Percentiles rank a stretch among this genome's conserved stretches.
Conservation (phyloP, 257 asterid genomes). For the Nicotiana sylvestris region DNA sequence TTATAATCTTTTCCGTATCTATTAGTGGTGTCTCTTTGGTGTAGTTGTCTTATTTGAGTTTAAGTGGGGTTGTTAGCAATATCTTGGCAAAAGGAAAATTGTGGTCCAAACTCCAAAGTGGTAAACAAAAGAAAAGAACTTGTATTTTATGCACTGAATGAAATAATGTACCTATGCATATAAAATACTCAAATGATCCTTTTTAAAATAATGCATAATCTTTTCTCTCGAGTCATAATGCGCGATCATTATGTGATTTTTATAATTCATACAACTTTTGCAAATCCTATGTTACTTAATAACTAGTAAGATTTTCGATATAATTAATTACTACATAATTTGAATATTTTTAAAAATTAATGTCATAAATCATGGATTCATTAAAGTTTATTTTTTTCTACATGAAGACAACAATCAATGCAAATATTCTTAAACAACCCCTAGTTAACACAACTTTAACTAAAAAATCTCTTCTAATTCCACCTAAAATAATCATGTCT, state of each 20-base stretch:
- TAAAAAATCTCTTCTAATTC: background rate
- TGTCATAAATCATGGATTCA: background rate
- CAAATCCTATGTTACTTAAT: background rate
- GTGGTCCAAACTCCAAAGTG: background rate
- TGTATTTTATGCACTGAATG: background rate
- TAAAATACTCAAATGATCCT: background rate
- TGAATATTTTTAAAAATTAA: background rate
- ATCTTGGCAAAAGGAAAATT: background rate
- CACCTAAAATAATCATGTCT: background rate
- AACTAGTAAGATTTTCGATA: background rate
- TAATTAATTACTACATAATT: background rate
- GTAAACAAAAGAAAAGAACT: background rate
- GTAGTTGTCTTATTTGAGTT: background rate
- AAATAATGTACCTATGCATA: background rate
- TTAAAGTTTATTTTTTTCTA: background rate
- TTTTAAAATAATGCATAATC: background rate
- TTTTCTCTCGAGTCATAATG: background rate
- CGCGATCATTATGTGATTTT: background rate
- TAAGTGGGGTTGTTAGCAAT: background rate
- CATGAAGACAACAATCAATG: background rate
- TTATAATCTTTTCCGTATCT: background rate
- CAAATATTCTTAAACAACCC: background rate
- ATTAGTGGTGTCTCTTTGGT: constrained; percentile 1
- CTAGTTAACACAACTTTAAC: background rate
- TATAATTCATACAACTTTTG: background rate